phyloP scores from a whole-genome alignment of 768 basidiomycete genomes.

The Boletus edulis region DNA sequence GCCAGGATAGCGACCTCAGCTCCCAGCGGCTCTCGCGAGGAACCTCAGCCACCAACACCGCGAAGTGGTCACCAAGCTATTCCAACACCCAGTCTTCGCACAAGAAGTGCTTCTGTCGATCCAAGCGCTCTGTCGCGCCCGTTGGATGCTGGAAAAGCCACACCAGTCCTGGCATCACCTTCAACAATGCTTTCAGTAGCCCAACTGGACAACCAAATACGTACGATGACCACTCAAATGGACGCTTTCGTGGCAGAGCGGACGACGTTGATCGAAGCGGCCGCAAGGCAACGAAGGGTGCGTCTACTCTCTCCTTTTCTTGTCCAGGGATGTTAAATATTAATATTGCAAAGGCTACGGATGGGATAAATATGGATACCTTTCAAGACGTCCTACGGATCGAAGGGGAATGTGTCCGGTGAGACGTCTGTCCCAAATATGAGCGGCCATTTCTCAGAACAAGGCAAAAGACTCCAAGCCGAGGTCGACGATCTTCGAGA shows the following conservation, averaged over 20 bases:
- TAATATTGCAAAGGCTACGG: slow-evolving; percentile 8
- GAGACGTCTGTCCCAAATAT: neutral
- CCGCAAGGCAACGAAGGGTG: slow-evolving; percentile 25
- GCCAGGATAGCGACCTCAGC: slow-evolving; percentile 9
- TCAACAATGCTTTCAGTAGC: slow-evolving; percentile 18
- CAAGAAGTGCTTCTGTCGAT: slow-evolving; percentile 24
- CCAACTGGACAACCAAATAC: slow-evolving; percentile 38
- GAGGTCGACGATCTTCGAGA: slow-evolving; percentile 28
- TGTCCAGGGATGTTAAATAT: neutral
- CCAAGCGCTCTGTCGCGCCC: slow-evolving; percentile 12
- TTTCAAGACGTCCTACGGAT: slow-evolving; percentile 28
- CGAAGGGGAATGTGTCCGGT: slow-evolving; percentile 39
- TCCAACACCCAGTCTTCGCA: slow-evolving; percentile 6
- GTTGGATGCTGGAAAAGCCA: neutral
- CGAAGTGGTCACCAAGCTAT: neutral
- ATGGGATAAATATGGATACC: slow-evolving; percentile 12
- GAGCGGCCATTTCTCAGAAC: neutral
- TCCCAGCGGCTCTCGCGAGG: neutral
- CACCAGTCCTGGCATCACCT: slow-evolving; percentile 1
- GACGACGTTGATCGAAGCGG: slow-evolving; percentile 24
- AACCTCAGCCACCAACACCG: neutral
- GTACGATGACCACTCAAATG: slow-evolving; percentile 32
- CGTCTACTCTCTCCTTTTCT: neutral
- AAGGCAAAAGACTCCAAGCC: slow-evolving; percentile 29
- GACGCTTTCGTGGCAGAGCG: slow-evolving; percentile 40